These are phyloP conservation scores for Yamadazyma sp. DNA, from an alignment of 805 yeast species.

Conservation along the genomic window DNA sequence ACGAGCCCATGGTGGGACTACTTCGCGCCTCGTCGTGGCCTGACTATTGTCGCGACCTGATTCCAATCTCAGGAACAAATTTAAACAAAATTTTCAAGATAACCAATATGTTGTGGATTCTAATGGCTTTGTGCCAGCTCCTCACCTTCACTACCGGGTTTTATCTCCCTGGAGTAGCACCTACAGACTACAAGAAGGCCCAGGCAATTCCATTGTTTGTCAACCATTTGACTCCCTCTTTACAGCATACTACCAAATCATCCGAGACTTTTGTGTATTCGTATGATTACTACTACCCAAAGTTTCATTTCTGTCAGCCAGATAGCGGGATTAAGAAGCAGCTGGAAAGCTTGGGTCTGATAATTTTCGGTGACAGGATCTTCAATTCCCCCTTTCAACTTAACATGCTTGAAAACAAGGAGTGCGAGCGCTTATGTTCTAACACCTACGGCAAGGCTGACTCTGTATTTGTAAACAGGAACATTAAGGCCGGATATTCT, in stretches of 20 bases:
- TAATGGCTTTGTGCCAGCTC: conserved; percentile 4
- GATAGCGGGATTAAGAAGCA: conserved; percentile 64
- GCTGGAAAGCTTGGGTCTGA: conserved; percentile 87
- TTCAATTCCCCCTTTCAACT: conserved; percentile 88
- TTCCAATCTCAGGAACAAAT: too few species aligned
- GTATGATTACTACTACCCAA: conserved; percentile 79
- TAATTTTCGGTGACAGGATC: conserved; percentile 93
- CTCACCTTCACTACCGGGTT: conserved; percentile 48
- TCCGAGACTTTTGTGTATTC: conserved; percentile 64
- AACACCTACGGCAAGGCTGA: conserved; percentile 62
- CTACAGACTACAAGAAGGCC: conserved; percentile 76
- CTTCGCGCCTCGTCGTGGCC: too few species aligned
- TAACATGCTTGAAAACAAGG: conserved; percentile 68
- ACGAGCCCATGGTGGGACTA: too few species aligned
- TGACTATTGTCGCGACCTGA: too few species aligned
- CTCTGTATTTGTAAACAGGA: conserved; percentile 70
- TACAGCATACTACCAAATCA: conserved; percentile 32
- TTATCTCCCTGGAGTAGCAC: conserved; percentile 95
- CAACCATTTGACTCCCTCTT: conserved; percentile 85
- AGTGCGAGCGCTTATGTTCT: conserved; percentile 69
- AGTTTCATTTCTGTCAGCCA: conserved; percentile 84
- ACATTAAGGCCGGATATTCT: conserved; percentile 78
- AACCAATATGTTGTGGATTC: conserved; percentile 5
- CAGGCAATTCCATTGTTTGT: conserved; percentile 78
- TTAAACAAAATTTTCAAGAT: conserved; percentile 4